Evolutionary conservation across 495 filamentous ascomycete species (phyloP).

Genomic region (Parathielavia hyrcaniae): DNA sequence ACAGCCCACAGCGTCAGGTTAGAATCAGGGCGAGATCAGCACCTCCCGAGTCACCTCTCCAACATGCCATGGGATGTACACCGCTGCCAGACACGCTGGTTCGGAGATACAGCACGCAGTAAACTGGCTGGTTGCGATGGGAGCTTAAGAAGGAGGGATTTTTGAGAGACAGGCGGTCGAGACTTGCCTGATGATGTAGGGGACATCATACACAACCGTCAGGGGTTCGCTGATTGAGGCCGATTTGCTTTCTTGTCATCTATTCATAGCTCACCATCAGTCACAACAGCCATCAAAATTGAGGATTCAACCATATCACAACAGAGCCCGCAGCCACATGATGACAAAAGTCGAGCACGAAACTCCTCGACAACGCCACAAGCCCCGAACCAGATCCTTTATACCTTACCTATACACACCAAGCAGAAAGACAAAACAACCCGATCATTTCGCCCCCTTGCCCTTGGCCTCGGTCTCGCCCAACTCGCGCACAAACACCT

Average conservation of each 20-base stretch:
- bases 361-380: slow-evolving; percentile 9
- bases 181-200: background rate
- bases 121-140: background rate
- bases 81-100: background rate
- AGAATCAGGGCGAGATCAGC: background rate
- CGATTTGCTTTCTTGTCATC: background rate
- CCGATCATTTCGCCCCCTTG: slow-evolving; percentile 56
- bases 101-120: slow-evolving; percentile 9
- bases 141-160: too few species aligned
- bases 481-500: slow-evolving; percentile 75
- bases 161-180: background rate
- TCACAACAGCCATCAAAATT: background rate
- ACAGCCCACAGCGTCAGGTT: background rate
- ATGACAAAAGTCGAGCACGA: background rate
- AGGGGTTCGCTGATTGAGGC: background rate
- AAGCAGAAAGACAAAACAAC: too few species aligned
- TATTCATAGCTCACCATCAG: background rate
- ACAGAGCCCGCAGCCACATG: background rate
- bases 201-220: background rate
- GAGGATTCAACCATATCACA: background rate
- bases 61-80: background rate
- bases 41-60: background rate
- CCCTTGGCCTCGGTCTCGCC: slow-evolving; percentile 82
- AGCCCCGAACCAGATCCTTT: background rate
- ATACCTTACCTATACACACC: background rate